Evolutionary conservation across 768 basidiomycete species (phyloP), one percentile per base, ranked within the genome.

Genomic region (Serendipita sp.): DNA sequence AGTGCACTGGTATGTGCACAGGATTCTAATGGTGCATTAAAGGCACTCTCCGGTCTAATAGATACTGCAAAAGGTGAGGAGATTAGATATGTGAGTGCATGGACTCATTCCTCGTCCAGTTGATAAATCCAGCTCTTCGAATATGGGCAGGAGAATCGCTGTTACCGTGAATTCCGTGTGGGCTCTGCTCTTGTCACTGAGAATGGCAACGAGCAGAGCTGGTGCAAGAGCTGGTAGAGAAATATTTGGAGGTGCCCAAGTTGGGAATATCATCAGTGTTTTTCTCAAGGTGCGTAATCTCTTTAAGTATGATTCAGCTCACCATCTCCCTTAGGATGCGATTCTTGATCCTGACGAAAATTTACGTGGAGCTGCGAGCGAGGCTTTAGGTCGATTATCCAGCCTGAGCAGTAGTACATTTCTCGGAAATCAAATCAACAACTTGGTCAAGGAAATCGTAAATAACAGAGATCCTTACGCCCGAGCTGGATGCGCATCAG

Each of bases 401-500:
- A 87, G 83, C 68, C 75, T 95, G 36, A 87, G 88, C 0, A 91
- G 87, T 3, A 90, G 86, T 4, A 81, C 79, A 45, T 95, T 93
- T 76, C 77, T 97, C 60, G 88, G 89, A 0, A 80, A 79, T 50
- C 88, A 94, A 72, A 86, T 91, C 66, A 96, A 96, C 73, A 83
- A 83, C 66, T 78, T 97, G 3, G 92, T 98, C 6, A 88, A 96
- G 68, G 87, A 92, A 69, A 88, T 98, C 27, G 91, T 98, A 64
- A 91, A 80, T 73, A 96, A 98, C 72, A 87, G 95, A 16, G 88
- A 95, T 72, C 95, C 96, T 0, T 81, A 89, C 66, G 86, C 86
- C 27, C 84, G 96, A 16, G 94, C 95, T 15, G 96, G 96, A 0
- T 97, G 93, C 71, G 91, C 93, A 0, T 74, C 93, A 43, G 88